Evolutionary conservation across 345 rosid genomes (phyloP).

Genomic region (Triadica sebifera): DNA sequence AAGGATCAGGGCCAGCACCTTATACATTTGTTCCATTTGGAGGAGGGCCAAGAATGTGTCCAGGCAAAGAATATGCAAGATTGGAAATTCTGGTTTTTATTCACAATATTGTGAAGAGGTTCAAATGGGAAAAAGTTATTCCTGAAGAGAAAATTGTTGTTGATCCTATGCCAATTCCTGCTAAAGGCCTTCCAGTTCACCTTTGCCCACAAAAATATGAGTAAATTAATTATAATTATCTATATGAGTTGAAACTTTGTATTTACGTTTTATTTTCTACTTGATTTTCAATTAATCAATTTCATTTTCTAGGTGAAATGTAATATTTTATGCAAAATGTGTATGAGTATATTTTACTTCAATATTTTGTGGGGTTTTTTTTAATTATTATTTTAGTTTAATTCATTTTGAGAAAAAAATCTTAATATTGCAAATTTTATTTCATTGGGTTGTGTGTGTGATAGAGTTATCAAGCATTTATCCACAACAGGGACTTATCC

Average conservation of each 20-base stretch:
- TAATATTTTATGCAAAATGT: no score
- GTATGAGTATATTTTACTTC: no score
- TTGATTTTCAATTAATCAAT: no score
- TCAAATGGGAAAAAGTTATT: constrained; percentile 14
- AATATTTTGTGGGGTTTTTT: no score
- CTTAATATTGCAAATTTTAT: no score
- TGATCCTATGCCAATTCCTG: constrained; percentile 18
- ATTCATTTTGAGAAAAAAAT: no score
- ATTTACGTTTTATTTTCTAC: no score
- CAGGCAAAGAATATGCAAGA: constrained; percentile 20
- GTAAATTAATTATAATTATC: background rate
- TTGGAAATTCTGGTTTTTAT: constrained; percentile 18
- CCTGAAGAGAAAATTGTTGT: constrained; percentile 22
- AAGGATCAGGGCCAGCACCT: constrained; percentile 17
- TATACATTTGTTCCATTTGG: constrained; percentile 23
- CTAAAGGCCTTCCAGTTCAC: constrained; percentile 17
- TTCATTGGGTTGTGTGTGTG: no score
- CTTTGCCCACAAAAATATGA: background rate
- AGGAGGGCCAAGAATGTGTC: constrained; percentile 26
- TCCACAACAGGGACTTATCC: no score
- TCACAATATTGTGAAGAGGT: constrained; percentile 9
- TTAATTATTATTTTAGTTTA: no score
- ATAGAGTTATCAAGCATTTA: no score
- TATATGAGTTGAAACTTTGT: background rate
- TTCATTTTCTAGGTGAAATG: no score